These are phyloP conservation scores for Tetracladium maxilliforme DNA, from an alignment of 2,329 filamentous ascomycete species.

Conservation along the genomic window DNA sequence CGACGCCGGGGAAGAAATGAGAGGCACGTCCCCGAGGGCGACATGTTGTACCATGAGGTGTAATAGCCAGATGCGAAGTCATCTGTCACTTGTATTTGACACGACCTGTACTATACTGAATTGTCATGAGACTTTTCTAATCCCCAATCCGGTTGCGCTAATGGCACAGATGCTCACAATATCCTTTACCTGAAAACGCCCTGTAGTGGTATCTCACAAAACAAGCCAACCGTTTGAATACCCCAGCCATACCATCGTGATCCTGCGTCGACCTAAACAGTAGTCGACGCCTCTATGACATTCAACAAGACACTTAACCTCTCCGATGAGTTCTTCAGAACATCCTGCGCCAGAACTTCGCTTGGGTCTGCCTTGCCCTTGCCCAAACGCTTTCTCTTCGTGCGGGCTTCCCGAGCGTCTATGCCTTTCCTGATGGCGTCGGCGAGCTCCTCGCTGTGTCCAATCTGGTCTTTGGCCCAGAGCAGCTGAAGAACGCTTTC, in stretches of 20 bases:
- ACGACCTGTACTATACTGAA: no score
- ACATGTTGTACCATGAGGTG: slow-evolving; percentile 2
- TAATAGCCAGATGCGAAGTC: slow-evolving; percentile 4
- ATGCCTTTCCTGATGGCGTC: slow-evolving; percentile 29
- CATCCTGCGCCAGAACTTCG: slow-evolving; percentile 25
- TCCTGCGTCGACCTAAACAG: slow-evolving; percentile 3
- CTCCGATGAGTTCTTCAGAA: slow-evolving; percentile 27
- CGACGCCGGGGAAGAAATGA: slow-evolving; percentile 24
- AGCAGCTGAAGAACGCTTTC: slow-evolving; percentile 36
- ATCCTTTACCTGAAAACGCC: no score
- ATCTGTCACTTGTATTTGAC: no score
- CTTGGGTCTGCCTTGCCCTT: slow-evolving; percentile 14
- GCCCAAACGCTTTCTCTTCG: slow-evolving; percentile 22
- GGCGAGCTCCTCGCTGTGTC: slow-evolving; percentile 20
- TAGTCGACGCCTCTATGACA: slow-evolving; percentile 13
- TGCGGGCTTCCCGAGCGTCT: slow-evolving; percentile 29
- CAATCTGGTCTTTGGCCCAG: slow-evolving; percentile 16
- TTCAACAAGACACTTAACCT: slow-evolving; percentile 25
- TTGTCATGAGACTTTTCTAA: no score
- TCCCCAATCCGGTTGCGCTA: no score
- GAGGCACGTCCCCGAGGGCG: slow-evolving; percentile 7
- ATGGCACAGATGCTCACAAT: not conserved
- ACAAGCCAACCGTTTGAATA: slow-evolving; percentile 1
- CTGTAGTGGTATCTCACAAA: no score
- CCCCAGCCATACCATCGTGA: slow-evolving; percentile 1